Percentiles rank a stretch among this genome's conserved stretches.
Conservation (phyloP, 1,284 basidiomycete species). For the Fomitiporia mediterranea region DNA sequence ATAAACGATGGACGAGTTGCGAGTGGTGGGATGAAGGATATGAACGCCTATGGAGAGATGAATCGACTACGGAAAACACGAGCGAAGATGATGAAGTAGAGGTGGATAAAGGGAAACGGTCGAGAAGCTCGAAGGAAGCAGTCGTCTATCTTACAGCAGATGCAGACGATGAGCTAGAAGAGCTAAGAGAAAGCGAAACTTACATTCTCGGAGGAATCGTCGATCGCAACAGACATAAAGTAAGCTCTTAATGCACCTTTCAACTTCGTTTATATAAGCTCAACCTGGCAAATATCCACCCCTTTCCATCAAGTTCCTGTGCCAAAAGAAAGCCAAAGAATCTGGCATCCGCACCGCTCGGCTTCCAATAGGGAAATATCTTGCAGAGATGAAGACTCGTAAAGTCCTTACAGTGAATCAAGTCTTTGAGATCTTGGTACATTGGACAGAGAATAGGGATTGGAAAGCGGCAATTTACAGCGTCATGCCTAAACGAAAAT, state of each 20-base stretch:
- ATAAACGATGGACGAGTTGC: slow-evolving; percentile 77
- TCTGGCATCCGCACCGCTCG: slow-evolving; percentile 81
- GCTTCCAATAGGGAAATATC: slow-evolving; percentile 87
- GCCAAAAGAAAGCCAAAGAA: slow-evolving; percentile 78
- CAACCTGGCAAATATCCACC: slow-evolving; percentile 12
- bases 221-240: slow-evolving; percentile 97
- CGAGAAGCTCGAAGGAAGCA: slow-evolving; percentile 34
- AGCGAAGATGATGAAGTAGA: slow-evolving; percentile 15
- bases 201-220: slow-evolving; percentile 97
- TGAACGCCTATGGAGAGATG: slow-evolving; percentile 56
- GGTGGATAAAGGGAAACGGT: not conserved
- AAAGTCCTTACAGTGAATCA: slow-evolving; percentile 99
- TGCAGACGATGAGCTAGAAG: slow-evolving; percentile 77
- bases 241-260: too few species aligned
- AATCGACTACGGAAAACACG: slow-evolving; percentile 13
- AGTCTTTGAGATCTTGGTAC: slow-evolving; percentile 87
- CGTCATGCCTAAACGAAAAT: slow-evolving; percentile 89
- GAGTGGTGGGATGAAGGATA: slow-evolving; percentile 80
- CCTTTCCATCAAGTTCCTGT: slow-evolving; percentile 62
- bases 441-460: slow-evolving; percentile 79
- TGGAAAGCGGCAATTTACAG: slow-evolving; percentile 83
- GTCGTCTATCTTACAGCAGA: slow-evolving; percentile 96
- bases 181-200: slow-evolving; percentile 78
- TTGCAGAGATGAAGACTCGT: slow-evolving; percentile 78
- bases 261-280: too few species aligned